Conservation (phyloP, 495 filamentous ascomycete species). For the Pyrenula aspistea region DNA sequence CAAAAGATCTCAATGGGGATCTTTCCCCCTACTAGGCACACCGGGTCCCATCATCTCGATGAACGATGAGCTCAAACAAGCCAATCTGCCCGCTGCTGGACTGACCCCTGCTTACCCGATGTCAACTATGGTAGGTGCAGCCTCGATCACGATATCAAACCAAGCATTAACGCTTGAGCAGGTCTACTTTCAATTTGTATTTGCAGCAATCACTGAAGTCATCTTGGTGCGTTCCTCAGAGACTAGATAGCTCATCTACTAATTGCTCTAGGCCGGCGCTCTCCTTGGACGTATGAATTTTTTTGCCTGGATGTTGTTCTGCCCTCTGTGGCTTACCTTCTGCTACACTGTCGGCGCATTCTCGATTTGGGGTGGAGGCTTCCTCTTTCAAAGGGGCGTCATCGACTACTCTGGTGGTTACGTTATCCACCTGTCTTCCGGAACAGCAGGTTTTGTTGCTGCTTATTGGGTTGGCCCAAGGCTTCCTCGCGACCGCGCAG, state of each 20-base stretch:
- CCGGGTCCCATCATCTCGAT: constrained; percentile 37
- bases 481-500: constrained; percentile 34
- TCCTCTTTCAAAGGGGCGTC: constrained; percentile 35
- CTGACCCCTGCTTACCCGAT: constrained; percentile 28
- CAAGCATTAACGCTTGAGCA: not conserved
- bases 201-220: constrained; percentile 44
- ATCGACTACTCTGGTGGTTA: constrained; percentile 49
- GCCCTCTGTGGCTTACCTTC: constrained; percentile 43
- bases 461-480: constrained; percentile 43
- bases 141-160: no score
- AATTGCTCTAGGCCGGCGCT: constrained; percentile 15
- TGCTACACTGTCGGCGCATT: constrained; percentile 14
- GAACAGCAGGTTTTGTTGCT: constrained; percentile 42
- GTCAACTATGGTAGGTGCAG: constrained; percentile 29
- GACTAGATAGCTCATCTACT: not conserved
- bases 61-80: constrained; percentile 30
- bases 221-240: constrained; percentile 22
- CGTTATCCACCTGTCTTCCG: constrained; percentile 45
- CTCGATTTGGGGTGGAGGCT: constrained; percentile 43
- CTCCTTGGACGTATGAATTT: constrained; percentile 42
- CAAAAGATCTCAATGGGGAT: constrained; percentile 11
- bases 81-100: constrained; percentile 28
- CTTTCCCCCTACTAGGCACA: constrained; percentile 37
- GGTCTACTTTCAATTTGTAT: constrained; percentile 48
- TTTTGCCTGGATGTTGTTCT: constrained; percentile 44